phyloP scores from a whole-genome alignment of 257 asterid genomes.

The Fraxinus anomala region DNA sequence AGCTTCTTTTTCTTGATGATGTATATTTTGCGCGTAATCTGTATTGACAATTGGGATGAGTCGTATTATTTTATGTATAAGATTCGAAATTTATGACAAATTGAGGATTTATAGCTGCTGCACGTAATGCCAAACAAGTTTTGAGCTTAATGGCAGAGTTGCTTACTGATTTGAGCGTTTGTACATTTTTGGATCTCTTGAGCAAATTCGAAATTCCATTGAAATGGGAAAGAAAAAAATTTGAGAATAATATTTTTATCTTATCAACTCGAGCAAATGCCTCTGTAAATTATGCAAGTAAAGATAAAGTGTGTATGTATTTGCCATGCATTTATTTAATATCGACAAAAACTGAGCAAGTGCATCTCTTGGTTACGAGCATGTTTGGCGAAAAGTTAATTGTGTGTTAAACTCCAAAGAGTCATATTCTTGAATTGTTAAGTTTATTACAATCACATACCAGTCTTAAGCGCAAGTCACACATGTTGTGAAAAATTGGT shows the following conservation, averaged over 20 bases:
- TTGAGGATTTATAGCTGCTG: constrained; percentile 5
- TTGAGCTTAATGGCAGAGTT: background rate
- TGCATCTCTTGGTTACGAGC: too few species aligned
- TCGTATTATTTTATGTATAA: constrained; percentile 19
- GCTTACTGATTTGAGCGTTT: constrained; percentile 13
- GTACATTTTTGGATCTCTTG: constrained; percentile 6
- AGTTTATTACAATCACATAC: too few species aligned
- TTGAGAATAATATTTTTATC: too few species aligned
- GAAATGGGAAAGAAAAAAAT: background rate
- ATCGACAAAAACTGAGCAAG: too few species aligned
- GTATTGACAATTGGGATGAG: background rate
- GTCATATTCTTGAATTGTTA: too few species aligned
- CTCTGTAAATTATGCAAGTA: background rate
- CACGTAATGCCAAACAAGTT: constrained; percentile 14
- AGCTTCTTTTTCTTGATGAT: constrained; percentile 13
- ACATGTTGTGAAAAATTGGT: too few species aligned
- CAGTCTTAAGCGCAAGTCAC: too few species aligned
- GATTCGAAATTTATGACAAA: constrained; percentile 9
- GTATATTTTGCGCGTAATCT: constrained; percentile 23
- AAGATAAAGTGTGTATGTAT: background rate
- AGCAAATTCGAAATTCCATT: background rate
- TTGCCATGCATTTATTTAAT: too few species aligned
- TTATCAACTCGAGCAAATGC: background rate
- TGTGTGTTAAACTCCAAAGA: too few species aligned
- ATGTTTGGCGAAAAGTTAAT: too few species aligned